Conservation (phyloP, 2,329 filamentous ascomycete species). For the Penicillium sp. region DNA sequence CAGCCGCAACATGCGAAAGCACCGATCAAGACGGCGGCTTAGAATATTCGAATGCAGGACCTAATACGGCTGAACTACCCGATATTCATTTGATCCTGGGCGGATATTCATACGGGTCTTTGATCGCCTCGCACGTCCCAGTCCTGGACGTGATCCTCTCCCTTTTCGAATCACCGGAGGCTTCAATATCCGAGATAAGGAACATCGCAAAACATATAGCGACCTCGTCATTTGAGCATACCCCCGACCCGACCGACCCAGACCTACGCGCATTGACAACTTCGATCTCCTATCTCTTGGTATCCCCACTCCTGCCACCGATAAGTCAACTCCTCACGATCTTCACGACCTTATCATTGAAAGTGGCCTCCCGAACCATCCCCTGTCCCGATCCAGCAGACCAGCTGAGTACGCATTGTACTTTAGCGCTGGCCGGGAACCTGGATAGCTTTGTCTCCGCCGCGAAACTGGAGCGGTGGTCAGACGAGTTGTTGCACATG, state of each 20-base stretch:
- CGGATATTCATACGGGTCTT: conserved; percentile 89
- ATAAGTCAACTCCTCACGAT: conserved; percentile 65
- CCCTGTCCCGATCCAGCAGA: conserved; percentile 53
- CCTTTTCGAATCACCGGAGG: conserved; percentile 52
- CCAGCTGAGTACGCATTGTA: conserved; percentile 57
- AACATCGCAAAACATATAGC: conserved; percentile 70
- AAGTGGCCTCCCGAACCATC: conserved; percentile 32
- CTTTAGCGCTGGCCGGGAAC: conserved; percentile 73
- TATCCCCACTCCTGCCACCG: conserved; percentile 64
- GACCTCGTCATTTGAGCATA: conserved; percentile 58
- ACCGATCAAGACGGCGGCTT: not conserved
- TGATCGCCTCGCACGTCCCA: conserved; percentile 75
- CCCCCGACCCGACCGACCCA: not conserved
- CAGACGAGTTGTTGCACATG: conserved; percentile 50
- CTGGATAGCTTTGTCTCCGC: conserved; percentile 72
- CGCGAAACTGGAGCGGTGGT: conserved; percentile 69
- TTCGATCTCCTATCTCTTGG: conserved; percentile 54
- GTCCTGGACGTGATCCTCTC: conserved; percentile 58
- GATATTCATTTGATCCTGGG: conserved; percentile 59
- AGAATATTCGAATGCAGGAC: not conserved
- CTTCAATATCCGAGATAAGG: conserved; percentile 66
- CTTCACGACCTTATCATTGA: conserved; percentile 51
- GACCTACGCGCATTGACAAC: conserved; percentile 16
- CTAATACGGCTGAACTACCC: not conserved
- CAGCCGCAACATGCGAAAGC: not conserved